Evolutionary conservation across 2,329 filamentous ascomycete genomes (phyloP), one percentile per base, ranked within the genome.

Genomic region (Fusarium veterinarium): DNA sequence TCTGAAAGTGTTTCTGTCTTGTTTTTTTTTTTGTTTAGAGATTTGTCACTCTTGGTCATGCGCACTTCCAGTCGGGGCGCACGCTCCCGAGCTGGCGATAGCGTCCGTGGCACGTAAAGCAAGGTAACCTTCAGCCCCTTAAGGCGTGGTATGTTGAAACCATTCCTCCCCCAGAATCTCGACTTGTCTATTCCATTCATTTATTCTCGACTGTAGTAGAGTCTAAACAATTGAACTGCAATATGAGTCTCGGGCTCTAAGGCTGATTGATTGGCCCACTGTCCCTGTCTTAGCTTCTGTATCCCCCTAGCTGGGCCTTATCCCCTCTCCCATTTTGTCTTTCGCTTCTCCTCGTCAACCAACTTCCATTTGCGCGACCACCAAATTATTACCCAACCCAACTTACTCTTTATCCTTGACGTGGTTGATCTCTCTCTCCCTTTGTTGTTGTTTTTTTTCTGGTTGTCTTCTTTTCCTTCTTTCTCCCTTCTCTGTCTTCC

Each of bases 261-360:
- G 46, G 33, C 55, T 62, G 16, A 57, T 64, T 68, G 57, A 69
- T 69, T 69, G 65, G 64, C n/a, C 65, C 65, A 45, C 64, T 48
- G 35, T 68, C 48, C 49, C 30, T 59, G 37, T 35, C 55, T 42
- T 61, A 45, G 59, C 51, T 28, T 55, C 19, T 60, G n/a, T 51
- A 33, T 42, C 1, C 25, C 57, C 56, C 33, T 68, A 44, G 48
- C 40, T 45, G 64, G 69, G 65, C 33, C 48, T 62, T 23, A 28
- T 48, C 65, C 65, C 60, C 52, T 67, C 56, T 41, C 44, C 58
- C 52, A 51, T 60, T 46, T 38, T 23, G 28, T 67, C 33, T 45
- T 33, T 67, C 64, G 33, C 49, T 68, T 69, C 65, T 68, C 64
- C 64, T 68, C 65, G 57, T 68, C 65, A 69, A 69, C 64, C 64